Percentiles rank a stretch among this genome's conserved stretches.
Conservation (phyloP, 352 stramenopile species). For the Pilasporangium apinafurcum region DNA sequence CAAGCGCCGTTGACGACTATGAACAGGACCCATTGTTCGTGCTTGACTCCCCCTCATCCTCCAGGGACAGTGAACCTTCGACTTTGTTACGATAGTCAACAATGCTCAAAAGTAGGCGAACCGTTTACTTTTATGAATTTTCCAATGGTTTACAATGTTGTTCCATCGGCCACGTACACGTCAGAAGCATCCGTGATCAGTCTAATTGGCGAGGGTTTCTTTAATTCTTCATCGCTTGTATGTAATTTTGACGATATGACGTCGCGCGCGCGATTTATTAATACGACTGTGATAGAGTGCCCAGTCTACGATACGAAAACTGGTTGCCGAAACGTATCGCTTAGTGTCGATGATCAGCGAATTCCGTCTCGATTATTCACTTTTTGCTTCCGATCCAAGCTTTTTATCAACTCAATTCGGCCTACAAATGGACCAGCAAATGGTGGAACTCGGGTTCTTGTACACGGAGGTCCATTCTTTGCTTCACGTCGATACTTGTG, state of each 20-base stretch:
- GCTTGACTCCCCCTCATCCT: constrained; percentile 16
- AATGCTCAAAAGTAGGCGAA: constrained; percentile 7
- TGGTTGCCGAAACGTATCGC: not conserved
- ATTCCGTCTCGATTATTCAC: not conserved
- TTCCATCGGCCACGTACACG: constrained; percentile 9
- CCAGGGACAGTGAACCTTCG: constrained; percentile 16
- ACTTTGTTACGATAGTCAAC: constrained; percentile 18
- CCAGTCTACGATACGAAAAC: constrained; percentile 7
- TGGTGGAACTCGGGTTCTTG: constrained; percentile 29
- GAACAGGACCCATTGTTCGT: constrained; percentile 22
- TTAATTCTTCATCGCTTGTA: constrained; percentile 7
- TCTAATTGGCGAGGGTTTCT: constrained; percentile 6
- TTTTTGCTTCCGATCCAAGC: constrained; percentile 2
- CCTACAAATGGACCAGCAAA: constrained; percentile 20
- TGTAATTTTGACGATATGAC: constrained; percentile 1
- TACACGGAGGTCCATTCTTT: constrained; percentile 22
- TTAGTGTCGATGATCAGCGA: not conserved
- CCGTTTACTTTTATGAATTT: constrained; percentile 11
- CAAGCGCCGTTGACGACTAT: constrained; percentile 6
- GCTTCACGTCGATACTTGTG: constrained; percentile 12
- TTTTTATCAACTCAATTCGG: constrained; percentile 16
- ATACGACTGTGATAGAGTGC: constrained; percentile 10
- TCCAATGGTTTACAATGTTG: constrained; percentile 5
- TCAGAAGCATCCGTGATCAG: constrained; percentile 4
- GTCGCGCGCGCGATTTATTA: not conserved